Evolutionary conservation across 306 rosid species (phyloP).

Genomic region (Vicia sativa): DNA sequence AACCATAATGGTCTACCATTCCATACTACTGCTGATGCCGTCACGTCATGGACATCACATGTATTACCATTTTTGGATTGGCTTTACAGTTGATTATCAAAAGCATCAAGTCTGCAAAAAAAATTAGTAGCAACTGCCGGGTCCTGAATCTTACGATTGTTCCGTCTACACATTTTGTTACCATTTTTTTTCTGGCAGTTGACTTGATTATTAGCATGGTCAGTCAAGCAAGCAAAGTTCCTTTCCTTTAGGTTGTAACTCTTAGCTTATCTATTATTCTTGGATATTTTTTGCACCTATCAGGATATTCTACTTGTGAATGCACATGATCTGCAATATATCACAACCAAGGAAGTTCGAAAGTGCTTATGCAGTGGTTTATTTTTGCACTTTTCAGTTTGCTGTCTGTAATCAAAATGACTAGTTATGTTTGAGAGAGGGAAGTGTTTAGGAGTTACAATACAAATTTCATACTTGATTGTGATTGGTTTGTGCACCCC

Average conservation of each 20-base stretch:
- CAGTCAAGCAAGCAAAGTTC: conserved; percentile 15
- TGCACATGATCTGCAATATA: conserved; percentile 36
- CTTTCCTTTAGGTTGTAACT: conserved; percentile 18
- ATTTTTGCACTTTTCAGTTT: no score
- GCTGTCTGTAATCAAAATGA: no score
- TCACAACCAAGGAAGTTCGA: conserved; percentile 50
- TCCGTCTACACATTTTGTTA: conserved; percentile 32
- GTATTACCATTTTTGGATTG: conserved; percentile 32
- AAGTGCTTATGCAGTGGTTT: conserved; percentile 43
- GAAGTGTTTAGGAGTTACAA: conserved; percentile 47
- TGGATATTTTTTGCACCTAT: conserved; percentile 23
- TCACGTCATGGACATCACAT: background rate
- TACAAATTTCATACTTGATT: conserved; percentile 62
- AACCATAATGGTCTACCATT: conserved; percentile 16
- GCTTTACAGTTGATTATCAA: conserved; percentile 28
- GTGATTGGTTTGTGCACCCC: conserved; percentile 64
- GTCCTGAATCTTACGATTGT: conserved; percentile 29
- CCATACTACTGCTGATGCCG: conserved; percentile 4
- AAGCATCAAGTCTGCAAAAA: conserved; percentile 30
- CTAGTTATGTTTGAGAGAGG: conserved; percentile 48
- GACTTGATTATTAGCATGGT: conserved; percentile 19
- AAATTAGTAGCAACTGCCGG: conserved; percentile 29
- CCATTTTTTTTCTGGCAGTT: conserved; percentile 5
- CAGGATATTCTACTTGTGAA: conserved; percentile 17
- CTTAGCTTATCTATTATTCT: conserved; percentile 23